phyloP scores from a whole-genome alignment of 1,284 basidiomycete species.

The Crucibulum cyathiforme region DNA sequence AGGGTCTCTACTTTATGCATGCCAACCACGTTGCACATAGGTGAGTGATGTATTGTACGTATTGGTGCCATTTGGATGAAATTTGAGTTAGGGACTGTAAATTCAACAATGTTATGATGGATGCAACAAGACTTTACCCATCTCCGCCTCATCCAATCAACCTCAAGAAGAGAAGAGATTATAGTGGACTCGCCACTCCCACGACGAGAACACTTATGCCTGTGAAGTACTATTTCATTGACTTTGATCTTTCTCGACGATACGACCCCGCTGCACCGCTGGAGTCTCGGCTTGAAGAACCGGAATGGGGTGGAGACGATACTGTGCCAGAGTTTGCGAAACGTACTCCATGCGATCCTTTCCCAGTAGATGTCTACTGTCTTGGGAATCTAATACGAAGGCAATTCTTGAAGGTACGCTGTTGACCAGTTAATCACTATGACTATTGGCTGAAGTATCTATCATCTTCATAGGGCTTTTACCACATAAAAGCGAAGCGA shows the following conservation, averaged over 20 bases:
- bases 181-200: constrained; percentile 1
- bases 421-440: no score
- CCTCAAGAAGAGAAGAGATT: constrained; percentile 2
- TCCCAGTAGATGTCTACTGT: constrained; percentile 27
- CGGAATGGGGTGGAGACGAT: constrained; percentile 11
- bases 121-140: constrained; percentile 22
- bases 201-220: constrained; percentile 12
- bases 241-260: constrained; percentile 13
- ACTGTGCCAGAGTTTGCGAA: constrained; percentile 14
- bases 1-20: constrained; percentile 21
- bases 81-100: constrained; percentile 26
- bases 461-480: no score
- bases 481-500: no score
- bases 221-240: constrained; percentile 15
- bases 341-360: constrained; percentile 14
- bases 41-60: constrained; percentile 1
- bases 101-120: constrained; percentile 34
- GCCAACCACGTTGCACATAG: constrained; percentile 12
- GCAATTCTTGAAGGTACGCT: neutral
- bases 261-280: constrained; percentile 7
- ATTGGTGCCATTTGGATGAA: constrained; percentile 5
- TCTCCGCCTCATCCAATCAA: constrained; percentile 30
- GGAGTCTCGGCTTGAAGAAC: neutral
- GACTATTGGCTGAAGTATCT: no score
- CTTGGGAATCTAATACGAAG: constrained; percentile 19